Conservation (phyloP, 176 grass and related monocot species). For the Tillandsia fasciculata region DNA sequence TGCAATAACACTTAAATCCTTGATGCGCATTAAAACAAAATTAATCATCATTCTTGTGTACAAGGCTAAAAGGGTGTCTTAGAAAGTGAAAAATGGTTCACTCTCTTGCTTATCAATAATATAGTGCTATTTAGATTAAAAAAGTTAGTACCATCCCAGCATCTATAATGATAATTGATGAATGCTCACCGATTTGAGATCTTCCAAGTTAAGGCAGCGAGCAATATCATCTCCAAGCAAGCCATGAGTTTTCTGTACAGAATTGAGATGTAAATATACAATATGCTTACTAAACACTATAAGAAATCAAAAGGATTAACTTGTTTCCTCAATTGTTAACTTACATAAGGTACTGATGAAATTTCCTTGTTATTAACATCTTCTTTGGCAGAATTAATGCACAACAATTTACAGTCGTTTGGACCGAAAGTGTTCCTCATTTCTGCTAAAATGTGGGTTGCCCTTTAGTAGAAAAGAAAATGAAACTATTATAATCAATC, state of each 20-base stretch:
- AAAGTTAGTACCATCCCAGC: background rate
- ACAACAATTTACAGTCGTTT: constrained; percentile 83
- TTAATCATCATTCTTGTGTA: too few species aligned
- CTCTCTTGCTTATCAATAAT: background rate
- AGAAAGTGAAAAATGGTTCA: background rate
- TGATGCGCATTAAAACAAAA: too few species aligned
- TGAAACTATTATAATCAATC: constrained; percentile 4
- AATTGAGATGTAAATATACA: constrained; percentile 26
- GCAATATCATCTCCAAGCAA: constrained; percentile 39
- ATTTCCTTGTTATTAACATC: constrained; percentile 41
- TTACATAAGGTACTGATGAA: constrained; percentile 94
- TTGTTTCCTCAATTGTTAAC: constrained; percentile 25
- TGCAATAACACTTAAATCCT: too few species aligned
- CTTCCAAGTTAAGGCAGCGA: constrained; percentile 63
- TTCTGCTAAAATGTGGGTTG: constrained; percentile 64
- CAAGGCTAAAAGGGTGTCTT: background rate
- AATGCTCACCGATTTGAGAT: constrained; percentile 73
- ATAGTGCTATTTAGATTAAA: background rate
- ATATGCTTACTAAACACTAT: constrained; percentile 20
- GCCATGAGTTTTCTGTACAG: constrained; percentile 56
- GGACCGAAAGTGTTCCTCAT: constrained; percentile 74
- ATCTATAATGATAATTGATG: constrained; percentile 15
- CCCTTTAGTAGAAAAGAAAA: constrained; percentile 36
- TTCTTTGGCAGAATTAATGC: constrained; percentile 69
- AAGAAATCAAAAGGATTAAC: constrained; percentile 1